Conservation (phyloP, 768 basidiomycete species). For the Coprinellus aureogranulatus region DNA sequence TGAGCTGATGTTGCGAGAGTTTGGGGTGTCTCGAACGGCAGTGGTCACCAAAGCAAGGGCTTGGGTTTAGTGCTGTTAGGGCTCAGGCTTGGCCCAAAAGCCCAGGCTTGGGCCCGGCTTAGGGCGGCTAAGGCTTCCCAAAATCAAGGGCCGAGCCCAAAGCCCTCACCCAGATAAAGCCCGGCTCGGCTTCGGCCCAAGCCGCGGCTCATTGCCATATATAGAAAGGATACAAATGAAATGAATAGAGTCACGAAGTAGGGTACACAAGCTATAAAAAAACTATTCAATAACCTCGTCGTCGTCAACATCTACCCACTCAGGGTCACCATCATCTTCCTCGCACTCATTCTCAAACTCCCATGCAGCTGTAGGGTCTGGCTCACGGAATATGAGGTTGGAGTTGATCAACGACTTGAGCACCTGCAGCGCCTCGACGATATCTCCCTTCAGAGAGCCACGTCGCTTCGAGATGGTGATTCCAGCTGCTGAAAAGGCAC, state of each 20-base stretch:
- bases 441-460: conserved; percentile 31
- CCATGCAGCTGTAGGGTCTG: conserved; percentile 2
- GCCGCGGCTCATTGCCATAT: neutral
- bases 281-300: neutral
- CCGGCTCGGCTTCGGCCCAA: neutral
- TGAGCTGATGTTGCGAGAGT: neutral
- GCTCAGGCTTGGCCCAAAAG: conserved; percentile 4
- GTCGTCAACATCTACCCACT: neutral
- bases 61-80: too few species aligned
- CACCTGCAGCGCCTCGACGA: conserved; percentile 31
- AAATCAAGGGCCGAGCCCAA: neutral
- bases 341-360: conserved; percentile 5
- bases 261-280: neutral
- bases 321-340: conserved; percentile 4
- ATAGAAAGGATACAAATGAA: neutral
- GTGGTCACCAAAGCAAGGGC: too few species aligned
- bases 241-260: neutral
- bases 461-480: conserved; percentile 36
- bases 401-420: conserved; percentile 18
- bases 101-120: conserved; percentile 2
- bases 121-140: neutral
- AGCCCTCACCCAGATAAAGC: neutral
- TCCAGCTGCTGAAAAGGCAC: conserved; percentile 37
- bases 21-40: neutral
- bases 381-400: conserved; percentile 23